Percentiles rank a stretch among this genome's conserved stretches.
These are phyloP conservation scores for Lentinula aciculospora DNA, from an alignment of 768 basidiomycete genomes.

Conservation along the genomic window DNA sequence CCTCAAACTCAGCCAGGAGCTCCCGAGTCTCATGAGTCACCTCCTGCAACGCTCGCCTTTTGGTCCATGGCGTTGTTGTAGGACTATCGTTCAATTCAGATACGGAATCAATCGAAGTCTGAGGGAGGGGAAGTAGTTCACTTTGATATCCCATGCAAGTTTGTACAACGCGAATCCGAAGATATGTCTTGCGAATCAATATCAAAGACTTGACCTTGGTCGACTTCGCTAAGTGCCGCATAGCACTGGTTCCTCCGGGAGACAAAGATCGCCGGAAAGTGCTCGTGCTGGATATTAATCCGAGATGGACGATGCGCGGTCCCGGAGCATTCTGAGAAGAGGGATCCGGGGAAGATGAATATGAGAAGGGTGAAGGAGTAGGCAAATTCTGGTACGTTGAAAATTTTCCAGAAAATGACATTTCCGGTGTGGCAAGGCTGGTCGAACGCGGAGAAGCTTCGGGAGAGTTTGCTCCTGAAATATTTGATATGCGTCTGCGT, in stretches of 20 bases:
- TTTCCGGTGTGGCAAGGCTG: conserved; percentile 22
- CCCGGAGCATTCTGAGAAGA: conserved; percentile 16
- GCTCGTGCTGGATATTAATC: conserved; percentile 36
- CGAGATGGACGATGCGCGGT: conserved; percentile 57
- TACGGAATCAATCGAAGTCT: conserved; percentile 13
- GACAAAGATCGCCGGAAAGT: conserved; percentile 12
- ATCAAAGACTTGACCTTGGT: conserved; percentile 42
- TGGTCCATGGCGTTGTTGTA: conserved; percentile 44
- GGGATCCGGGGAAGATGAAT: neutral
- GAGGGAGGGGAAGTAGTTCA: conserved; percentile 41
- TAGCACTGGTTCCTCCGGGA: conserved; percentile 15
- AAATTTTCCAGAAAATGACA: neutral
- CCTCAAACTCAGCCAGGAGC: conserved; percentile 56
- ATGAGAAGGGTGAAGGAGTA: neutral
- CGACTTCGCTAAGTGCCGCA: conserved; percentile 25
- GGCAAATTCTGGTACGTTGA: neutral
- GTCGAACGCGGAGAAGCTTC: conserved; percentile 37
- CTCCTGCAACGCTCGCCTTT: conserved; percentile 42
- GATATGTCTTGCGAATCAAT: conserved; percentile 55
- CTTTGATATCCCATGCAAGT: conserved; percentile 54
- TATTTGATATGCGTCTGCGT: conserved; percentile 28
- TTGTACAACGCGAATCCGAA: conserved; percentile 58
- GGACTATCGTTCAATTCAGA: conserved; percentile 26
- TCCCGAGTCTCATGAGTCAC: conserved; percentile 51
- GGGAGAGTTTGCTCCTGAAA: conserved; percentile 38